These are phyloP conservation scores for Aspergillus sparsus DNA, from an alignment of 495 filamentous ascomycete species.

Conservation along the genomic window DNA sequence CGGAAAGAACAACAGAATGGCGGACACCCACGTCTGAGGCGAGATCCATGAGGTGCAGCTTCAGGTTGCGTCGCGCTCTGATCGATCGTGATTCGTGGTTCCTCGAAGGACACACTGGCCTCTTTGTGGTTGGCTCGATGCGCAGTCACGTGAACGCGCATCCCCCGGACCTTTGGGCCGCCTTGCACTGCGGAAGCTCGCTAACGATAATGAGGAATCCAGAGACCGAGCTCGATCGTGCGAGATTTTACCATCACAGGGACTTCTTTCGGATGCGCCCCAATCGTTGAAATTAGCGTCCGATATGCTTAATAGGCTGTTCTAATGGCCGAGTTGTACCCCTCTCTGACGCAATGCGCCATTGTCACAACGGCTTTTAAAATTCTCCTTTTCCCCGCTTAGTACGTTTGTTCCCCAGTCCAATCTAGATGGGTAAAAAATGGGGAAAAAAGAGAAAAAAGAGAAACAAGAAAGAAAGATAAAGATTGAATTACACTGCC, in stretches of 20 bases:
- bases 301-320: constrained; percentile 29
- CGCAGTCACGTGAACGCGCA: constrained; percentile 20
- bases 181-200: neutral
- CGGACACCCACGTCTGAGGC: constrained; percentile 53
- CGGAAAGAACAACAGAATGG: constrained; percentile 48
- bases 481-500: constrained; percentile 4
- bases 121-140: constrained; percentile 12
- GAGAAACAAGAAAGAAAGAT: neutral
- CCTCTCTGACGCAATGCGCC: constrained; percentile 83
- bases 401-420: constrained; percentile 60
- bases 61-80: constrained; percentile 1
- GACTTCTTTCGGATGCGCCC: neutral
- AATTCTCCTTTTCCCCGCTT: constrained; percentile 90
- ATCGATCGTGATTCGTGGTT: constrained; percentile 12
- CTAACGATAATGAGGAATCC: neutral
- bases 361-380: constrained; percentile 88
- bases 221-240: neutral
- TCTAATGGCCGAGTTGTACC: constrained; percentile 79
- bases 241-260: neutral
- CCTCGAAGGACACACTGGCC: constrained; percentile 27
- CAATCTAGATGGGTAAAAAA: neutral
- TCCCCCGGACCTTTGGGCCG: constrained; percentile 17
- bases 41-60: constrained; percentile 40
- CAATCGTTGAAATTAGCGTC: constrained; percentile 13
- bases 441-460: neutral